Conservation (phyloP, 441 rosid species). For the Aleurites moluccanus region DNA sequence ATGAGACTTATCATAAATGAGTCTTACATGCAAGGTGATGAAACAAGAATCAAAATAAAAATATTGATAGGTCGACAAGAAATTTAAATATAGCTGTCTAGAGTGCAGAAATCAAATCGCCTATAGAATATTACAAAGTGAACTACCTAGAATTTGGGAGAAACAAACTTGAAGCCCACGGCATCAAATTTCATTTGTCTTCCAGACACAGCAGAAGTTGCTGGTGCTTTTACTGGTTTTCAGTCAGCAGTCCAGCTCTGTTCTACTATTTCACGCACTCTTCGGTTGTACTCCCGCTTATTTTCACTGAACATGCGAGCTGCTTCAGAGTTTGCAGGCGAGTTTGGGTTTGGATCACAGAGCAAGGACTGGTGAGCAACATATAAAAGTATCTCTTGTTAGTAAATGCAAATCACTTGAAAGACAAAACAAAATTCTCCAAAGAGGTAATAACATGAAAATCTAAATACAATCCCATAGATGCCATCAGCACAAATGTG, state of each 20-base stretch:
- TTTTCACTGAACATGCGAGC: slow-evolving; percentile 53
- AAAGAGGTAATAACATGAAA: neutral
- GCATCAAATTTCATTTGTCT: neutral
- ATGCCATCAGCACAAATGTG: neutral
- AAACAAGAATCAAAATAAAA: neutral
- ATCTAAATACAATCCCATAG: neutral
- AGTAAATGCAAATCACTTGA: neutral
- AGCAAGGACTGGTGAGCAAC: slow-evolving; percentile 38
- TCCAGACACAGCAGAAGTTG: neutral
- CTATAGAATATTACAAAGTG: neutral
- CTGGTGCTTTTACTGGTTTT: neutral
- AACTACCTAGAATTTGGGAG: neutral
- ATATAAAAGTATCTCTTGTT: neutral
- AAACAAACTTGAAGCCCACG: neutral
- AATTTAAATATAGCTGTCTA: neutral
- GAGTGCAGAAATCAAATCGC: slow-evolving; percentile 1
- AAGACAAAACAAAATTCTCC: neutral
- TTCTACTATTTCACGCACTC: slow-evolving; percentile 53
- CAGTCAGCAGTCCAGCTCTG: slow-evolving; percentile 59
- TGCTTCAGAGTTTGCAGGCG: slow-evolving; percentile 56
- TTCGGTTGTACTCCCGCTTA: slow-evolving; percentile 50
- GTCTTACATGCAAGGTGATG: neutral
- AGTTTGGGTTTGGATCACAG: slow-evolving; percentile 57
- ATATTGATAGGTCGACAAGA: neutral
- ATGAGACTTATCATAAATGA: neutral